Base-by-base conservation (phyloP, 495 filamentous ascomycete species). In the Barbatosphaeria neglecta region DNA sequence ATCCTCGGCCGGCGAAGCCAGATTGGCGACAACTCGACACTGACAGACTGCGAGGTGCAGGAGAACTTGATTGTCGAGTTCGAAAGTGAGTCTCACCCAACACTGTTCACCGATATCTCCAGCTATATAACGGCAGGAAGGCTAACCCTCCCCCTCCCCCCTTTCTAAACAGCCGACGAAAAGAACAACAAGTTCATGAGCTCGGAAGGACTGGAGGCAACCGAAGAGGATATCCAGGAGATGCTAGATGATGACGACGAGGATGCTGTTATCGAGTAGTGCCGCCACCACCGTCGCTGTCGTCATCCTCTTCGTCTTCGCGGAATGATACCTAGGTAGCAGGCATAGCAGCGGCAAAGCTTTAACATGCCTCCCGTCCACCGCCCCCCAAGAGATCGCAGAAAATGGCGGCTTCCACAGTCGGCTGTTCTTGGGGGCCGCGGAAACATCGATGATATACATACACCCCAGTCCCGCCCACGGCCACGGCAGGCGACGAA, bases 11-110 rank as follows among this genome's bases (percentile, higher is more conserved):
- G 80, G 43, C 66, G 85, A 41, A 79, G 76, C 41, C 80, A 79
- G 55, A 75, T 97, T 40, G 88, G 89, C 1, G 80, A 83, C 20
- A 83, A 83, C 39, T 83, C 77, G 40, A 71, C 73, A 16, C 65
- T 98, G 45, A 86, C 79, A 45, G 87, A 96, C 48, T 94, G 88
- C 54, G 89, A 95, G 63, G 80, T 96, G 2, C 86, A 94, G 60
- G 86, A 95, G 61, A 86, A 82, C 24, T 75, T 83, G 58, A 66
- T 84, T n/a, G 85, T 97, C 11, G 78, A 83, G 48, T 79, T 86
- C 19, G 81, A 78, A 55, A 89, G 80, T 82, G 65, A 74, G 78
- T 77, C n/a, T n/a, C n/a, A n/a, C n/a, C n/a, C n/a, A n/a, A n/a
- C n/a, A n/a, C n/a, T n/a, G n/a, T n/a, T n/a, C n/a, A n/a, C n/a